Conservation (phyloP, 495 filamentous ascomycete genomes). For the Penicillium taxi region DNA sequence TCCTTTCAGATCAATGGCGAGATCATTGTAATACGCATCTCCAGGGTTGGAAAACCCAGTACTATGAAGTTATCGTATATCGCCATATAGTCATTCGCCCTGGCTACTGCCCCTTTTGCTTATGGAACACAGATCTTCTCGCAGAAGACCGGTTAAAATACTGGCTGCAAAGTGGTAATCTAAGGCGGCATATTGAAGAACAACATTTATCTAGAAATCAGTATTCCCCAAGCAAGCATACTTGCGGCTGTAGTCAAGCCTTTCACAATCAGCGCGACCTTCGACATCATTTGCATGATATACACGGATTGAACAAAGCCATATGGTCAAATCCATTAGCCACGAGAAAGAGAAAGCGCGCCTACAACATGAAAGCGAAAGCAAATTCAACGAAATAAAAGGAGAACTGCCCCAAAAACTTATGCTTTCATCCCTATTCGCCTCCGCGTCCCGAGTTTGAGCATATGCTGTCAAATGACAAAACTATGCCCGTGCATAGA, state of each 20-base stretch:
- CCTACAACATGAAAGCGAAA: no score
- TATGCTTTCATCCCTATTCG: conserved; percentile 8
- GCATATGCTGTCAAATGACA: conserved; percentile 4
- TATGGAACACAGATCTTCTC: conserved; percentile 4
- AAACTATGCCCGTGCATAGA: conserved; percentile 5
- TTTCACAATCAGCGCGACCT: conserved; percentile 10
- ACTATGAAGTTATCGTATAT: conserved; percentile 16
- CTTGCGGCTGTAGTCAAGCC: conserved; percentile 5
- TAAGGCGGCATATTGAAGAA: conserved; percentile 14
- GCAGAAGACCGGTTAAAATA: conserved; percentile 9
- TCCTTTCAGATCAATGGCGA: conserved; percentile 5
- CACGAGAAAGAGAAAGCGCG: conserved; percentile 11
- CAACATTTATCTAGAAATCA: conserved; percentile 7
- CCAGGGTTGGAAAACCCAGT: conserved; percentile 8
- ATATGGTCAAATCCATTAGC: conserved; percentile 10
- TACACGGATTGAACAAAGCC: conserved; percentile 9
- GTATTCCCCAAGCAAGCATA: conserved; percentile 3
- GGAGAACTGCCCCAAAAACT: conserved; percentile 1
- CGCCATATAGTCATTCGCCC: conserved; percentile 9
- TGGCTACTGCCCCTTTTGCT: conserved; percentile 10
- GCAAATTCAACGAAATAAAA: background rate
- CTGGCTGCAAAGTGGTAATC: conserved; percentile 9
- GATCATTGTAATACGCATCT: conserved; percentile 8
- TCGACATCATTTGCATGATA: conserved; percentile 12
- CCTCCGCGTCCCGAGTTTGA: conserved; percentile 7